A percentile compares a stretch with the other conserved stretches of the same genome.
Conservation (phyloP, 1,139 yeast genomes). For the Sugiyamaella sp. region DNA sequence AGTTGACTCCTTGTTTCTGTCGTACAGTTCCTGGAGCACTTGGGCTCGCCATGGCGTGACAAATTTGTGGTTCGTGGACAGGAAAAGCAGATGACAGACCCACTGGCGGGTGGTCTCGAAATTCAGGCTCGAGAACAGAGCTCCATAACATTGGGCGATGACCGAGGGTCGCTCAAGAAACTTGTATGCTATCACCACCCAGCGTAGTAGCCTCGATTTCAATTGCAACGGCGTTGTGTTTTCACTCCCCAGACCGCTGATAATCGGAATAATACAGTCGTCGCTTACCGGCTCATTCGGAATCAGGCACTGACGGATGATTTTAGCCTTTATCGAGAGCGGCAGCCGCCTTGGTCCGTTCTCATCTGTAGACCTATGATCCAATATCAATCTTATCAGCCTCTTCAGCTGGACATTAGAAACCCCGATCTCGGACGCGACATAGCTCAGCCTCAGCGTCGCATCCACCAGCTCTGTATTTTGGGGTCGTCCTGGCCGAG, state of each 20-base stretch:
- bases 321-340: conserved; percentile 18
- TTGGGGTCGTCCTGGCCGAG: background rate
- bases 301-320: conserved; percentile 38
- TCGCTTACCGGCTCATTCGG: conserved; percentile 42
- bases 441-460: conserved; percentile 1
- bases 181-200: conserved; percentile 47
- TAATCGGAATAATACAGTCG: conserved; percentile 36
- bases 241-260: conserved; percentile 39
- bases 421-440: background rate
- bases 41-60: conserved; percentile 47
- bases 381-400: background rate
- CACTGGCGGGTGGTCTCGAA: conserved; percentile 50
- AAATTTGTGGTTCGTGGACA: conserved; percentile 41
- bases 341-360: conserved; percentile 3
- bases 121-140: conserved; percentile 49
- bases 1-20: conserved; percentile 42
- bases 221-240: conserved; percentile 34
- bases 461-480: conserved; percentile 4
- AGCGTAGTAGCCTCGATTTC: conserved; percentile 43
- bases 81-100: conserved; percentile 49
- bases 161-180: conserved; percentile 37
- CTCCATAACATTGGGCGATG: conserved; percentile 40
- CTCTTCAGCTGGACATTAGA: conserved; percentile 2
- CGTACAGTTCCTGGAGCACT: conserved; percentile 41
- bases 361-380: background rate